Conservation (phyloP, 2,329 filamentous ascomycete species). For the Neodidymelliopsis sp. region DNA sequence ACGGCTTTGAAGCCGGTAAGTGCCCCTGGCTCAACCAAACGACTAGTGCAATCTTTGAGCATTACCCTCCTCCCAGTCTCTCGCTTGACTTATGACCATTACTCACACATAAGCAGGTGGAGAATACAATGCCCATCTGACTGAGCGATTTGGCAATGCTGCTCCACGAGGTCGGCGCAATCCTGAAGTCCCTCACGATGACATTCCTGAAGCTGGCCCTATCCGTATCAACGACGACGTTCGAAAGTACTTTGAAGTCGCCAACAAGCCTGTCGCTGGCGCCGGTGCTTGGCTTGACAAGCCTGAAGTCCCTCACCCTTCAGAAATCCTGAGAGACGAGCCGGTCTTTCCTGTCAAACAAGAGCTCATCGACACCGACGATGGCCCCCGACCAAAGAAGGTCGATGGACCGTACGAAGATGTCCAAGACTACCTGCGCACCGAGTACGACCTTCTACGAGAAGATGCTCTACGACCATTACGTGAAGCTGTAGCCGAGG, state of each 20-base stretch:
- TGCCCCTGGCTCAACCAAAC: neutral
- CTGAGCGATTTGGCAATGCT: slow-evolving; percentile 22
- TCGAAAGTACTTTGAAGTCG: slow-evolving; percentile 32
- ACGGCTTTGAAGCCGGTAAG: slow-evolving; percentile 15
- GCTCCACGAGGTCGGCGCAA: neutral
- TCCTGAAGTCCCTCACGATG: slow-evolving; percentile 18
- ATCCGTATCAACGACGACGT: slow-evolving; percentile 35
- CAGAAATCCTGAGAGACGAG: slow-evolving; percentile 57
- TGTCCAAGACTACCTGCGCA: slow-evolving; percentile 71
- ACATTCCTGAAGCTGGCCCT: slow-evolving; percentile 21
- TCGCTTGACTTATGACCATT: too few species aligned
- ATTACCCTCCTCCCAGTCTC: too few species aligned
- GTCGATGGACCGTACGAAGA: slow-evolving; percentile 63
- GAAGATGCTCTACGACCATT: slow-evolving; percentile 77
- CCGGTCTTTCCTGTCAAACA: slow-evolving; percentile 6
- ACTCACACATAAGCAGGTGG: slow-evolving; percentile 18
- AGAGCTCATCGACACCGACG: slow-evolving; percentile 30
- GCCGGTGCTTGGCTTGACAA: slow-evolving; percentile 38
- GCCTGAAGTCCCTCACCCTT: slow-evolving; percentile 63
- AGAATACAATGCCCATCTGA: slow-evolving; percentile 27
- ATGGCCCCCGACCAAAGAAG: slow-evolving; percentile 38
- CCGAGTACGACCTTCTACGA: slow-evolving; percentile 77
- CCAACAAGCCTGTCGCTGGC: slow-evolving; percentile 25
- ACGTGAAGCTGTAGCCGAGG: slow-evolving; percentile 67
- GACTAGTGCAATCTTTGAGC: neutral